Evolutionary conservation across 345 rosid genomes (phyloP).

Genomic region (Linum trigynum): DNA sequence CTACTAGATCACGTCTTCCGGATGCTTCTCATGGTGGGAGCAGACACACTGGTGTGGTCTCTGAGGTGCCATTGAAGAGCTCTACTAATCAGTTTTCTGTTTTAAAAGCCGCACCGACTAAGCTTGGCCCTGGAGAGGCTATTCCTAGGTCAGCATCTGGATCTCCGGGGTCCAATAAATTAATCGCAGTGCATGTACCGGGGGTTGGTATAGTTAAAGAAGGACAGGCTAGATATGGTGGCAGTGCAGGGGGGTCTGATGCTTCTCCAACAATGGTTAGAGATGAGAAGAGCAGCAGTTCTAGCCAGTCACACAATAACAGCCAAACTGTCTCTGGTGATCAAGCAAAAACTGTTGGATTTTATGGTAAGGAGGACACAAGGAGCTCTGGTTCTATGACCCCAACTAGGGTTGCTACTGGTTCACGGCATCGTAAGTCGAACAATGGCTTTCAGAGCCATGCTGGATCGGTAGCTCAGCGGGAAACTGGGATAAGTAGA

Average conservation of each 20-base stretch:
- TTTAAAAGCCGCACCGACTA: slow-evolving; percentile 47
- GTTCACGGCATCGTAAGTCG: slow-evolving; percentile 46
- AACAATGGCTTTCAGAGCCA: slow-evolving; percentile 43
- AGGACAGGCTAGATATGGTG: slow-evolving; percentile 34
- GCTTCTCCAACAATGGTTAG: slow-evolving; percentile 30
- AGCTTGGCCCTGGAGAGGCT: slow-evolving; percentile 44
- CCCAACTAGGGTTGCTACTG: slow-evolving; percentile 33
- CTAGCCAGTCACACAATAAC: slow-evolving; percentile 77
- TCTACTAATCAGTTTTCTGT: slow-evolving; percentile 46
- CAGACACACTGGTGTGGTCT: slow-evolving; percentile 44
- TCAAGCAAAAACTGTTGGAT: slow-evolving; percentile 45
- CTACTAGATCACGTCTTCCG: slow-evolving; percentile 53
- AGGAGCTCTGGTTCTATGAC: slow-evolving; percentile 49
- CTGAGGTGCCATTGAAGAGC: slow-evolving; percentile 55
- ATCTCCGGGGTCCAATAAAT: slow-evolving; percentile 50
- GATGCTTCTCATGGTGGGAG: slow-evolving; percentile 48
- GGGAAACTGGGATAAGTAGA: slow-evolving; percentile 43
- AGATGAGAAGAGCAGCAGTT: slow-evolving; percentile 75
- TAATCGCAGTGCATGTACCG: slow-evolving; percentile 37
- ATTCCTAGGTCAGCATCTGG: slow-evolving; percentile 37
- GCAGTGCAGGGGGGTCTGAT: slow-evolving; percentile 31
- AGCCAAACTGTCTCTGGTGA: slow-evolving; percentile 66
- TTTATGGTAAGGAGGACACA: slow-evolving; percentile 52
- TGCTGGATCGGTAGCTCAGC: slow-evolving; percentile 27
- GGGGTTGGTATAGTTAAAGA: slow-evolving; percentile 40